These are phyloP conservation scores for Evansstolkia leycettana DNA, from an alignment of 495 filamentous ascomycete genomes.

Conservation along the genomic window DNA sequence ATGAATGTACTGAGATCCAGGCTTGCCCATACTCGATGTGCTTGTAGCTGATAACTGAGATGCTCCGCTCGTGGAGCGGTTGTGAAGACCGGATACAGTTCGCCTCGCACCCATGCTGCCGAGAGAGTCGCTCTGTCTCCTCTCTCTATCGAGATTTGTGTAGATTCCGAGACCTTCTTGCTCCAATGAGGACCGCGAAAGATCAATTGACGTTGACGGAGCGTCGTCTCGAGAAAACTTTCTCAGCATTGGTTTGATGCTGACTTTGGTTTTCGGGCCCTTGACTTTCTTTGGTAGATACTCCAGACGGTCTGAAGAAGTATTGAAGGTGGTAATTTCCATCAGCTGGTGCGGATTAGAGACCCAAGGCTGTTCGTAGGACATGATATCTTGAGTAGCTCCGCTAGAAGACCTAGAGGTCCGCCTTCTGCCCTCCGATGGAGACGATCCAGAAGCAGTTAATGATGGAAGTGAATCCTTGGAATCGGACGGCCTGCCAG, in stretches of 20 bases:
- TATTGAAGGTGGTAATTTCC: conserved; percentile 3
- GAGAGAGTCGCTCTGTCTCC: conserved; percentile 17
- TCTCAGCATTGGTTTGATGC: conserved; percentile 47
- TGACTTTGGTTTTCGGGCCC: conserved; percentile 18
- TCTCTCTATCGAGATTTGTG: conserved; percentile 30
- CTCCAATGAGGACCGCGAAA: conserved; percentile 42
- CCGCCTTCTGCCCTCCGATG: not conserved
- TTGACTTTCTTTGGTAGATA: conserved; percentile 15
- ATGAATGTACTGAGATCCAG: conserved; percentile 42
- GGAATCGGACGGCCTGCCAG: conserved; percentile 4
- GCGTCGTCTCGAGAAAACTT: conserved; percentile 40
- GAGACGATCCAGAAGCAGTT: not conserved
- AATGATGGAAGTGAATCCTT: conserved; percentile 7
- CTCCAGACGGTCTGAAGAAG: conserved; percentile 12
- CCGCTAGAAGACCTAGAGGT: conserved; percentile 4
- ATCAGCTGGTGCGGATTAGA: conserved; percentile 4
- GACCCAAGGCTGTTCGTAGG: conserved; percentile 7
- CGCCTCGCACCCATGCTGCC: conserved; percentile 16
- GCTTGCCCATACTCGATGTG: conserved; percentile 33
- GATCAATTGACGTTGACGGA: conserved; percentile 32
- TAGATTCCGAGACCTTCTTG: conserved; percentile 46
- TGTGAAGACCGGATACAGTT: conserved; percentile 28
- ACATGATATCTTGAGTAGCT: conserved; percentile 4
- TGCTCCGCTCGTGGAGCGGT: conserved; percentile 42
- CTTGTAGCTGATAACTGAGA: conserved; percentile 42